Evolutionary conservation across 2,329 filamentous ascomycete species (phyloP).

Genomic region (Curvularia sp.): DNA sequence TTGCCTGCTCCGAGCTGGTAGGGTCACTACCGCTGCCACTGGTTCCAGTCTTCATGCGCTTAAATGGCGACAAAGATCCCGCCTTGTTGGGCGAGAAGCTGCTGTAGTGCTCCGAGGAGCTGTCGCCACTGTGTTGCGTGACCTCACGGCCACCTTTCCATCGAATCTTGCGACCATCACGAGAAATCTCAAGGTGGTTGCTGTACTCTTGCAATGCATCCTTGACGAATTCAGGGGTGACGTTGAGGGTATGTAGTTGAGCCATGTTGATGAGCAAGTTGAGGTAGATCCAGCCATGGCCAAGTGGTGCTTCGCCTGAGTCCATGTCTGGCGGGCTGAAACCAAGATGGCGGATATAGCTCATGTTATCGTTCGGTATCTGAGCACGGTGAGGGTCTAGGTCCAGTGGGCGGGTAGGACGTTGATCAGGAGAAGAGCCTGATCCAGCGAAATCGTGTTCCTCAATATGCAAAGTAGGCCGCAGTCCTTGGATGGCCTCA

Average conservation of each 20-base stretch:
- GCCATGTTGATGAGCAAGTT: conserved; percentile 83
- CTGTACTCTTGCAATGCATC: conserved; percentile 74
- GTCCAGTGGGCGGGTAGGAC: conserved; percentile 77
- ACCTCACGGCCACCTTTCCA: conserved; percentile 75
- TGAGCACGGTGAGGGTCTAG: conserved; percentile 80
- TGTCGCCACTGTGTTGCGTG: conserved; percentile 71
- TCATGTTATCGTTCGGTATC: conserved; percentile 76
- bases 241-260: conserved; percentile 83
- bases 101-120: conserved; percentile 52
- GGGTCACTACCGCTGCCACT: conserved; percentile 31
- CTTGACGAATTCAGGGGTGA: conserved; percentile 78
- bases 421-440: conserved; percentile 66
- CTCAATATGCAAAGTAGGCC: conserved; percentile 22
- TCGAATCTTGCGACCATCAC: conserved; percentile 77
- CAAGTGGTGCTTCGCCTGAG: conserved; percentile 62
- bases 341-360: conserved; percentile 78
- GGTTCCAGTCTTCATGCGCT: conserved; percentile 31
- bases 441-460: conserved; percentile 41
- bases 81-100: conserved; percentile 59
- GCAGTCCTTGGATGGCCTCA: conserved; percentile 31
- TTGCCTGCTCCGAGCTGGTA: conserved; percentile 26
- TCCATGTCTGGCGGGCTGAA: conserved; percentile 66
- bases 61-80: conserved; percentile 38
- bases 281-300: conserved; percentile 82
- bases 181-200: conserved; percentile 76